Conservation (phyloP, 176 grass and related monocot genomes). For the Puccinellia tenuiflora region DNA sequence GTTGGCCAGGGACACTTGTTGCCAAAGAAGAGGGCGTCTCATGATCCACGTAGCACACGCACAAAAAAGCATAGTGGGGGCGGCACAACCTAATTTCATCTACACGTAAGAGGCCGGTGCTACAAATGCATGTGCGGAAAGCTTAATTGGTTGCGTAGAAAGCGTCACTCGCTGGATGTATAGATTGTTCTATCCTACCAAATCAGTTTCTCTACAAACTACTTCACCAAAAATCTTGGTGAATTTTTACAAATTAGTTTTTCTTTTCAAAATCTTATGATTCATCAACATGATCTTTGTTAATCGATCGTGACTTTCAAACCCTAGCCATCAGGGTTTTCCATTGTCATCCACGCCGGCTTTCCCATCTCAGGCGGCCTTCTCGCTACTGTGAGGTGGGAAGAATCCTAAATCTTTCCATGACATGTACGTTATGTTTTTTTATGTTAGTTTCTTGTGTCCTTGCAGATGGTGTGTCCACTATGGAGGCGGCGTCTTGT, state of each 20-base stretch:
- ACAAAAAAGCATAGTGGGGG: not conserved
- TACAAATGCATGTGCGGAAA: not conserved
- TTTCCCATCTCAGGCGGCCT: not conserved
- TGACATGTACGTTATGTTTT: not conserved
- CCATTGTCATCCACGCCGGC: no score
- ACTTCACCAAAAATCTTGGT: no score
- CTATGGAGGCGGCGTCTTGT: not conserved
- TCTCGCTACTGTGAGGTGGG: not conserved
- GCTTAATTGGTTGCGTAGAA: not conserved
- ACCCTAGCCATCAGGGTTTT: no score
- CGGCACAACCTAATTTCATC: not conserved
- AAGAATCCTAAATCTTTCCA: not conserved
- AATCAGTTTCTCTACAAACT: no score
- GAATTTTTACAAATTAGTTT: no score
- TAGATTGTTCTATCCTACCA: no score
- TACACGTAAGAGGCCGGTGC: not conserved
- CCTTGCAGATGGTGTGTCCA: not conserved
- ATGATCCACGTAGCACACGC: slow-evolving; percentile 2
- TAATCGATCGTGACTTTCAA: no score
- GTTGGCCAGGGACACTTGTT: not conserved
- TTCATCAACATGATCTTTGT: no score
- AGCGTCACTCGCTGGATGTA: not conserved
- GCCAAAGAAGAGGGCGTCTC: not conserved
- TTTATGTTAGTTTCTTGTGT: not conserved
- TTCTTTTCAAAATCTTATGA: not conserved